phyloP scores from a whole-genome alignment of 306 rosid species.

The Fragaria vesca region DNA sequence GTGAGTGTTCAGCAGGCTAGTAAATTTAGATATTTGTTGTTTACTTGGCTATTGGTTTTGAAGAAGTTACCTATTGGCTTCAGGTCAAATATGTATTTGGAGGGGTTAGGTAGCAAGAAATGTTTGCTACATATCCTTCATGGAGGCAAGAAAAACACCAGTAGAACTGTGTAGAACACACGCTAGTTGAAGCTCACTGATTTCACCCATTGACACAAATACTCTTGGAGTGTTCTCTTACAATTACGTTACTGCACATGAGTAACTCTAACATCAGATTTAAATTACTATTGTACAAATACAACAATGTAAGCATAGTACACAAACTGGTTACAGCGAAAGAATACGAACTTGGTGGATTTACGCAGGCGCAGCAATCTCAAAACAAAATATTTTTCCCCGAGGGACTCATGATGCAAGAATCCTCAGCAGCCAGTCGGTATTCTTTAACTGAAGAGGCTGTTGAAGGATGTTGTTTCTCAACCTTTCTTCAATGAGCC shows the following conservation, averaged over 20 bases:
- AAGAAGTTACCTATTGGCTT: too few species aligned
- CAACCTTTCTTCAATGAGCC: constrained; percentile 57
- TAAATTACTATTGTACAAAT: constrained; percentile 28
- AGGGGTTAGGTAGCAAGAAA: too few species aligned
- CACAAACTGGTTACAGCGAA: constrained; percentile 12
- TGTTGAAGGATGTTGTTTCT: constrained; percentile 20
- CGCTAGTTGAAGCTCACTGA: background rate
- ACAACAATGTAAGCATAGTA: constrained; percentile 27
- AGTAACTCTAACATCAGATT: constrained; percentile 31
- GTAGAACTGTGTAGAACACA: background rate
- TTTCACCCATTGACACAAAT: background rate
- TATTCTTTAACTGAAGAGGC: background rate
- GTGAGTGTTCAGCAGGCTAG: too few species aligned
- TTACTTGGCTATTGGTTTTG: too few species aligned
- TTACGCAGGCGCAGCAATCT: constrained; percentile 21
- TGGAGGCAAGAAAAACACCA: background rate
- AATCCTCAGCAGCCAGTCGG: constrained; percentile 7
- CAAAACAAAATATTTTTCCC: constrained; percentile 31
- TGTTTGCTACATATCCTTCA: too few species aligned
- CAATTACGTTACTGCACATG: constrained; percentile 29
- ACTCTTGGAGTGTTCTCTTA: constrained; percentile 4
- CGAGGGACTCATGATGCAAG: constrained; percentile 1
- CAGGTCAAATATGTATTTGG: too few species aligned
- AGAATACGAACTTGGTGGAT: constrained; percentile 11
- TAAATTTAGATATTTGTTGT: too few species aligned